A percentile compares a stretch with the other conserved stretches of the same genome.
phyloP scores from a whole-genome alignment of 2,329 filamentous ascomycete genomes.

The Ascosphaera apis region DNA sequence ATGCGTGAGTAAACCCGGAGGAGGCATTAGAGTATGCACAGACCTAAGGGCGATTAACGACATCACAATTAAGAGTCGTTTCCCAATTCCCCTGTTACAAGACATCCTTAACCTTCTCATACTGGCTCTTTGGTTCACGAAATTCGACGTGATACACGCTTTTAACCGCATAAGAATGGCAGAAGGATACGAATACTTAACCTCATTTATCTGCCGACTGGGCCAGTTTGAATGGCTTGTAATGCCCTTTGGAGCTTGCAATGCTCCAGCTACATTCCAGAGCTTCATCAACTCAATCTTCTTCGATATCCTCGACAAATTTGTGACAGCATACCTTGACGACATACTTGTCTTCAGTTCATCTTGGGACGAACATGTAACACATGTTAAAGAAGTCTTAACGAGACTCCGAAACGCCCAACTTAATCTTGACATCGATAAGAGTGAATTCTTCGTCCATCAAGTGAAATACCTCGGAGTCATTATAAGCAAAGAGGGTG shows the following conservation, averaged over 20 bases:
- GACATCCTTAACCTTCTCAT: conserved; percentile 8
- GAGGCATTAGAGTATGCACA: too few species aligned
- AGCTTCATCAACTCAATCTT: conserved; percentile 9
- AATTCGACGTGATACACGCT: conserved; percentile 7
- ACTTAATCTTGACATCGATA: conserved; percentile 2
- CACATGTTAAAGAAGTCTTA: conserved; percentile 3
- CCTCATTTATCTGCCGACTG: conserved; percentile 3
- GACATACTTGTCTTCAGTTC: conserved; percentile 10
- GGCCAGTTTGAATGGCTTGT: conserved; percentile 4
- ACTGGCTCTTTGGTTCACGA: conserved; percentile 5
- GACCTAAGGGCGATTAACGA: conserved; percentile 12
- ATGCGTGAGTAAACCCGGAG: too few species aligned
- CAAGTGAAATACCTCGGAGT: conserved; percentile 7
- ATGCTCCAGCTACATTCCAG: conserved; percentile 7
- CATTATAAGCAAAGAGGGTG: conserved; percentile 4
- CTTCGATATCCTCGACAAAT: conserved; percentile 5
- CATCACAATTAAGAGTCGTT: conserved; percentile 12
- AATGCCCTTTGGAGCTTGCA: conserved; percentile 4
- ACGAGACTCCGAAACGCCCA: neutral
- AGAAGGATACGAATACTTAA: conserved; percentile 7
- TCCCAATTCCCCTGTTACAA: conserved; percentile 9
- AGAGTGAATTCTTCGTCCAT: conserved; percentile 6
- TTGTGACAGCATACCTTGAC: conserved; percentile 9
- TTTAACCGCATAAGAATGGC: conserved; percentile 10
- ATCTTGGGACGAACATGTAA: conserved; percentile 1